Conservation (phyloP, 352 stramenopile species). For the Halophytophthora batemanensis region DNA sequence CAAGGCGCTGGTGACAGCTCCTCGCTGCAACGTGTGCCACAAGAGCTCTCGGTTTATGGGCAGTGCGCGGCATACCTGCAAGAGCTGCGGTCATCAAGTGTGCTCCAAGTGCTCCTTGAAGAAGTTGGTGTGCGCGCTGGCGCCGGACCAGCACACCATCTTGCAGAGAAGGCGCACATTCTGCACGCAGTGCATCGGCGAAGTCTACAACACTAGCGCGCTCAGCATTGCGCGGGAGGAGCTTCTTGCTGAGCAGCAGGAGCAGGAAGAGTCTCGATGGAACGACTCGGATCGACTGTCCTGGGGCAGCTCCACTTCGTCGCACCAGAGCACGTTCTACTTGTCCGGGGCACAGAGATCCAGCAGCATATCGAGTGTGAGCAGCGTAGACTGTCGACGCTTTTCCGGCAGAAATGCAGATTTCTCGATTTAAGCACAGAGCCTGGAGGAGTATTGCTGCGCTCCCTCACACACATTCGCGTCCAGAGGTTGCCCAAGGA, state of each 20-base stretch:
- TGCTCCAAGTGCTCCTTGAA: conserved; percentile 38
- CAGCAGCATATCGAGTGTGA: conserved; percentile 17
- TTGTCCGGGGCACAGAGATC: conserved; percentile 9
- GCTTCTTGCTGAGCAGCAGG: conserved; percentile 12
- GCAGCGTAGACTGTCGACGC: neutral
- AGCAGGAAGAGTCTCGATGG: conserved; percentile 4
- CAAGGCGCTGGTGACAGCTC: conserved; percentile 2
- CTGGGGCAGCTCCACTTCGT: conserved; percentile 7
- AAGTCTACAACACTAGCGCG: conserved; percentile 25
- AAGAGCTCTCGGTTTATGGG: conserved; percentile 23
- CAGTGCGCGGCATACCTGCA: conserved; percentile 11
- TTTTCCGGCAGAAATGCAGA: neutral
- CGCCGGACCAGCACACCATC: conserved; percentile 30
- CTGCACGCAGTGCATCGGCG: conserved; percentile 25
- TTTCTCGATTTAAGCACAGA: neutral
- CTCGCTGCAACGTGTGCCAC: conserved; percentile 21
- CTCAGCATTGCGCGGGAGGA: conserved; percentile 31
- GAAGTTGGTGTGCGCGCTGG: conserved; percentile 32
- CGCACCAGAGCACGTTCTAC: conserved; percentile 1
- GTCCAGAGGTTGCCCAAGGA: too few relatives aligned
- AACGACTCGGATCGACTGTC: conserved; percentile 2
- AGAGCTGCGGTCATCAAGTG: conserved; percentile 27
- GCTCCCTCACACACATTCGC: too few relatives aligned
- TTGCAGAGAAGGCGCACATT: conserved; percentile 32
- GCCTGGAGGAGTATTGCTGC: neutral